Base-by-base conservation (phyloP, 768 basidiomycete genomes). In the Suillus occidentalis region DNA sequence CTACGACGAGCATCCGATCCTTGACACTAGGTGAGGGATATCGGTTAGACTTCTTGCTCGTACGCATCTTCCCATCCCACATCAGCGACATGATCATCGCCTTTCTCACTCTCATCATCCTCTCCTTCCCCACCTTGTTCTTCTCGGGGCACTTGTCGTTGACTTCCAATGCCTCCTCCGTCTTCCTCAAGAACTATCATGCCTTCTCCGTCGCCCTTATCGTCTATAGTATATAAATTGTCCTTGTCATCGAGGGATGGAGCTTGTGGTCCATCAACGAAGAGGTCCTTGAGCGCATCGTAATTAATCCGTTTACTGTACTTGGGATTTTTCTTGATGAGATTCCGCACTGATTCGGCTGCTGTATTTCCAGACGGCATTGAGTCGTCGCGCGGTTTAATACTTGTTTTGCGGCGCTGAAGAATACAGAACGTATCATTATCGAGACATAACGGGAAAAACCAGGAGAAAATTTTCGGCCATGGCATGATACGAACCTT, bases 291-390 rank as follows among this genome's bases (percentile, higher is more conserved):
- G 61, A 96, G 85, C 0, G 92, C 94, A 69, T 92, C 90, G 74
- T 97, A 97, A 75, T 97, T 97, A 78, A 97, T 96, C 60, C 94
- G 87, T 72, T 93, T 93, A 78, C 92, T 94, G 77, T 95, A 95
- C 72, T 88, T 91, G 28, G 88, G 84, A 67, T 91, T 94, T 78
- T 94, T 93, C 80, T 91, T 90, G 70, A 95, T 81, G 42, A 96
- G 82, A 65, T 76, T 78, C 34, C 71, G 75, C 45, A 76, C 75
- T 31, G 75, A 78, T 56, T 76, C 75, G 1, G 76, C 75, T 53
- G 75, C 75, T 16, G 76, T 76, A 62, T 63, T 76, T 43, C 75
- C 75, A 7, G 75, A 78, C 5, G 76, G 86, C 8, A 87, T 91
- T 0, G 88, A 83, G 13, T 90, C 85, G 66, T 96, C 94, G 39